Base-by-base conservation (phyloP, 805 yeast genomes). In the Teunomyces panamensis region DNA sequence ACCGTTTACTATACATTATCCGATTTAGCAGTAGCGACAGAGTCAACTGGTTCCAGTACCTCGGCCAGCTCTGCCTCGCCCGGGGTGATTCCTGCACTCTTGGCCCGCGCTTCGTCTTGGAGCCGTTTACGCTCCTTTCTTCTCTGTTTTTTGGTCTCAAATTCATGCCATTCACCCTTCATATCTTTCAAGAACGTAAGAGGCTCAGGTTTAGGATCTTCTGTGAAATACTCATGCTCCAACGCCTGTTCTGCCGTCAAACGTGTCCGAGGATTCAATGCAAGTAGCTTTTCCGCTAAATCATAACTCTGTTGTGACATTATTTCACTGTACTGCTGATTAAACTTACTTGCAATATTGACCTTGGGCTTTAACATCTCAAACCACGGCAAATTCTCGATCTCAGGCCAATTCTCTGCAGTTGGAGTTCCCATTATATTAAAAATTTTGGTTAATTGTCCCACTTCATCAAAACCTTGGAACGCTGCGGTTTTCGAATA, bases 111-210 rank as follows among this genome's bases (percentile, higher is more conserved):
- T 54, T 56, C 67, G 28, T 69, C 75, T 49, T 68, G 71, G 26
- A 65, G 39, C 48, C 73, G 54, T 50, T 71, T 71, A 29, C 77
- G 58, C 53, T 74, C 79, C 50, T 72, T 71, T 49, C 85, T 69
- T 52, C 88, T 73, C 57, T 86, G 79, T 68, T 83, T 85, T 65
- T 92, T 90, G 2, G 96, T 94, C 59, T 92, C 99, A 64, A 86
- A 92, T 62, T 92, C 99, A 62, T 92, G 99, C 94, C 97, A 92
- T 64, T 95, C 98, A 3, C 94, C 95, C 47, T 74, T 71, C 27
- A 83, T 65, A n/a, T 74, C 73, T 27, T 74, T 69, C 53, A 85
- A 72, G 46, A 83, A 75, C 9, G 69, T 63, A 33, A 89, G 71
- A 5, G 83, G 81, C 51, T 78, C 83, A 1, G 87, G 84, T 29